Evolutionary conservation across 225 moss, liverwort and hornwort species (phyloP).

Genomic region (Straminergon stramineum): DNA sequence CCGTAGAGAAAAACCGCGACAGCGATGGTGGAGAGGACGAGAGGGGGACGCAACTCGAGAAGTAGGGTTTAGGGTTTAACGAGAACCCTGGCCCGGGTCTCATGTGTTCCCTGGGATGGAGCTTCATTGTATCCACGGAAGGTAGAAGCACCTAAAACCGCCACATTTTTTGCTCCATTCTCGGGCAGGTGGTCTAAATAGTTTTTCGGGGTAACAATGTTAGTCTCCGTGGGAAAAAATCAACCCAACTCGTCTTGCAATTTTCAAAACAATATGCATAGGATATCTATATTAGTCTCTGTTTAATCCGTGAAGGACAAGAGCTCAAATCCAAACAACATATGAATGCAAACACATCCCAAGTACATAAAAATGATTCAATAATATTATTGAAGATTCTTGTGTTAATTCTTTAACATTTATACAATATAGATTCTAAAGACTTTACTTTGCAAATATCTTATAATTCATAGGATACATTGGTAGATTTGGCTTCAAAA

Average conservation of each 20-base stretch:
- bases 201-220: no score
- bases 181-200: background rate
- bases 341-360: accelerated
- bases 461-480: background rate
- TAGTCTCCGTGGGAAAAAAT: background rate
- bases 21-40: background rate
- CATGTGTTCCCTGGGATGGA: background rate
- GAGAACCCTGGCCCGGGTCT: background rate
- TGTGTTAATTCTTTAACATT: background rate
- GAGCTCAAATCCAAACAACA: accelerated
- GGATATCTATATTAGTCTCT: background rate
- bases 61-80: conserved; percentile 1
- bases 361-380: background rate
- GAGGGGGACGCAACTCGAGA: background rate
- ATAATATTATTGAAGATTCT: background rate
- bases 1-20: background rate
- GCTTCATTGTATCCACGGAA: background rate
- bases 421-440: accelerated
- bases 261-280: background rate
- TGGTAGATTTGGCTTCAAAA: accelerated
- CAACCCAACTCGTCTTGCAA: background rate
- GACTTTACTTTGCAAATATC: background rate
- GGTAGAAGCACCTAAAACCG: background rate
- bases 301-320: background rate
- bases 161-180: background rate